Evolutionary conservation across 2,329 filamentous ascomycete genomes (phyloP).

Genomic region (Xylaria sp.): DNA sequence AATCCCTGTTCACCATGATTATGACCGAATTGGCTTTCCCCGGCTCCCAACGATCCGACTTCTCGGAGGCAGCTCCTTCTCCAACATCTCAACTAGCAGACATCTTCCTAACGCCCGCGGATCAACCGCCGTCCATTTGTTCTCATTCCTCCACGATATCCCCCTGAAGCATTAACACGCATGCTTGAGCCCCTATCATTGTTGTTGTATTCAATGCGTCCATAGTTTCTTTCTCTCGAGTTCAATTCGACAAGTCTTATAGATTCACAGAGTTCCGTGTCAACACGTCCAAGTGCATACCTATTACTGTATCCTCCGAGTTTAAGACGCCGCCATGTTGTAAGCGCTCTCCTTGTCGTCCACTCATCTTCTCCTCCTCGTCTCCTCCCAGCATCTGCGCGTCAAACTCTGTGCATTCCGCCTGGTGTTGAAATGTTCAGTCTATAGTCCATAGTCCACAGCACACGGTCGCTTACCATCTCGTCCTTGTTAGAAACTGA

Average conservation of each 20-base stretch:
- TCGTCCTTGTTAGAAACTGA: conserved; percentile 8
- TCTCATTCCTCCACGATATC: no score
- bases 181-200: not conserved
- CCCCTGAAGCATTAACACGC: not conserved
- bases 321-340: conserved; percentile 24
- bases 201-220: not conserved
- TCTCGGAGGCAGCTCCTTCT: not conserved
- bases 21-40: not conserved
- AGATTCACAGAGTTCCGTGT: not conserved
- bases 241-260: not conserved
- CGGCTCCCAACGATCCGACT: not conserved
- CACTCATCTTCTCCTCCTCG: not conserved
- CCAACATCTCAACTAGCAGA: not conserved
- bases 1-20: conserved; percentile 12
- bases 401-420: not conserved
- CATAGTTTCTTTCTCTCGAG: not conserved
- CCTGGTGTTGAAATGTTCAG: not conserved
- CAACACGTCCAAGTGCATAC: not conserved
- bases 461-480: conserved; percentile 14
- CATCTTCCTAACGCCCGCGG: no score
- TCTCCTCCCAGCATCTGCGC: no score
- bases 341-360: conserved; percentile 15
- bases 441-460: not conserved
- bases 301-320: not conserved
- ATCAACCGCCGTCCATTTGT: no score